These are phyloP conservation scores for Phytophthora pisi DNA, from an alignment of 352 stramenopile genomes.

Conservation along the genomic window DNA sequence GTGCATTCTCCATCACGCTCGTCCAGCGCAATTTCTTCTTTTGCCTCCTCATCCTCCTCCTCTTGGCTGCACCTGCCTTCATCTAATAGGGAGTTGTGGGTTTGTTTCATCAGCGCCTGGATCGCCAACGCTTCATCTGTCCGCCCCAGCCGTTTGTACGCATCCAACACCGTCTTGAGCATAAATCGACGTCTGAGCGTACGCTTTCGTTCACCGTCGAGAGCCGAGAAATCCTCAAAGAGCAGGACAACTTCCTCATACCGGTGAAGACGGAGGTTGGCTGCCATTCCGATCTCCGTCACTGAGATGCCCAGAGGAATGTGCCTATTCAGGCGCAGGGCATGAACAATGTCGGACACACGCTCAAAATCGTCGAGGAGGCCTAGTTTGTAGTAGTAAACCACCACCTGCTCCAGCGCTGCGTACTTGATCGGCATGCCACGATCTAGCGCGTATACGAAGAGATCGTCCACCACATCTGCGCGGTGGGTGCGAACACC, in stretches of 20 bases:
- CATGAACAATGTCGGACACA: constrained; percentile 66
- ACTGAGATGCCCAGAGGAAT: constrained; percentile 75
- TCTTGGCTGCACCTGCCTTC: neutral
- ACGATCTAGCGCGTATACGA: constrained; percentile 64
- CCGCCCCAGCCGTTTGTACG: constrained; percentile 58
- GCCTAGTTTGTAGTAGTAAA: constrained; percentile 71
- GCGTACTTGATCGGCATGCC: constrained; percentile 80
- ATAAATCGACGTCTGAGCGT: constrained; percentile 61
- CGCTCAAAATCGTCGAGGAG: constrained; percentile 66
- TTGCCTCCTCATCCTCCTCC: neutral
- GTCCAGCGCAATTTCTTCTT: constrained; percentile 3
- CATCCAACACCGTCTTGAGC: constrained; percentile 58
- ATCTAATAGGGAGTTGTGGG: constrained; percentile 38
- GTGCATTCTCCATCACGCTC: constrained; percentile 28
- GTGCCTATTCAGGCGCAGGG: constrained; percentile 74
- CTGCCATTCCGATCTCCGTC: constrained; percentile 77
- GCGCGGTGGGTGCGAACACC: constrained; percentile 52
- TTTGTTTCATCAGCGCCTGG: constrained; percentile 47
- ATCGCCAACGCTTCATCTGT: constrained; percentile 73
- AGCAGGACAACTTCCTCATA: constrained; percentile 69
- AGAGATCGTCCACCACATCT: constrained; percentile 63
- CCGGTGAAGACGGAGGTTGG: constrained; percentile 61
- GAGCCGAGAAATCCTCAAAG: constrained; percentile 75
- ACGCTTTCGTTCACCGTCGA: constrained; percentile 68
- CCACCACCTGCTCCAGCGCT: constrained; percentile 70